These are phyloP conservation scores for Spongospora subterranea DNA, from an alignment of 208 protist species.

Conservation along the genomic window DNA sequence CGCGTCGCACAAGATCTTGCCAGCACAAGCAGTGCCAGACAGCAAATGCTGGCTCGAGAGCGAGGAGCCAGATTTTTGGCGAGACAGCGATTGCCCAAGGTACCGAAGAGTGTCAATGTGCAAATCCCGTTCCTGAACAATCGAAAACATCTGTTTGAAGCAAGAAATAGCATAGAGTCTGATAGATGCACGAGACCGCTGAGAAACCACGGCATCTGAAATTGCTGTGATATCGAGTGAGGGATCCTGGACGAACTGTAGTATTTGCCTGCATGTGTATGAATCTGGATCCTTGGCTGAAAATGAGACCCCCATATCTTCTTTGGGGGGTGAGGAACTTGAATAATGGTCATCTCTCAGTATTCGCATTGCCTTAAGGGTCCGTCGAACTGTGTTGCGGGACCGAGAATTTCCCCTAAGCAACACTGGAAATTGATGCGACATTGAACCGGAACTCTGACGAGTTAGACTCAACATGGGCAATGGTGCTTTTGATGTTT, in stretches of 20 bases:
- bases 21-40: constrained; percentile 20
- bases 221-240: neutral
- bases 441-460: constrained; percentile 37
- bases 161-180: neutral
- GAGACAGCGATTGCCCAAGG: constrained; percentile 16
- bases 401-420: constrained; percentile 20
- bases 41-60: neutral
- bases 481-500: neutral
- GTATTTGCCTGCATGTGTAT: neutral
- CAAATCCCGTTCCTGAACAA: neutral
- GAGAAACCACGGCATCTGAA: neutral
- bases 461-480: constrained; percentile 14
- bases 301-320: neutral
- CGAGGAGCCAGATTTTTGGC: neutral
- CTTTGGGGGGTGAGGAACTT: neutral
- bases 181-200: neutral
- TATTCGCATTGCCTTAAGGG: constrained; percentile 1
- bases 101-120: neutral
- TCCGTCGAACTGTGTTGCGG: constrained; percentile 2
- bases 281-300: constrained; percentile 7
- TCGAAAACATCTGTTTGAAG: neutral
- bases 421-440: constrained; percentile 33
- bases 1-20: neutral
- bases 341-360: constrained; percentile 32
- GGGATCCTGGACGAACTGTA: constrained; percentile 19